Base-by-base conservation (phyloP, 305 asterid genomes). In the Petunia hybrid region DNA sequence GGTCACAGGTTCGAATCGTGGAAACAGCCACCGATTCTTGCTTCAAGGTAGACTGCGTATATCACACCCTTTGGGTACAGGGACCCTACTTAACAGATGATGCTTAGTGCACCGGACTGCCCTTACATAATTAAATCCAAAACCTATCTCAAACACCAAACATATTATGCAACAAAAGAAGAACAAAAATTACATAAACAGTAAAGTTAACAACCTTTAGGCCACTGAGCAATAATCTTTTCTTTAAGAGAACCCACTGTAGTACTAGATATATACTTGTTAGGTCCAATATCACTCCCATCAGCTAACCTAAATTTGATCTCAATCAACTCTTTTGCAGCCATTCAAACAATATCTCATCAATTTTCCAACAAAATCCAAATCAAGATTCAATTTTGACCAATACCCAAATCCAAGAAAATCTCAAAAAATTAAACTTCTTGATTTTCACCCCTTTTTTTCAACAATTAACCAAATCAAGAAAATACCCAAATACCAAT, bases 251-350 rank as follows among this genome's bases (percentile, higher is more conserved):
- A 89, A 78, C 87, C 87, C 68, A 95, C 99, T 81, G 95, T 88
- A 67, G 93, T 89, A 85, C 83, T 86, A 80, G 90, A 90, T 81
- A 85, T 86, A 87, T 89, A 93, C 91, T 92, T 91, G 93, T 83
- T 91, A 22, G 99, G 99, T 77, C 99, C 99, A 85, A 95, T 93
- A 67, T 95, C 99, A 90, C 92, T 91, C 74, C 97, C 98, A 89
- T 95, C 99, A 83, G 97, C 95, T 81, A 95, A 97, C 91, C 99
- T 92, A 87, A 93, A 95, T 89, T 92, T 95, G 85, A 95, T 86
- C 43, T 93, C 97, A 79, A 95, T 90, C 92, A 93, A 88, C 83
- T 95, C 99, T 86, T 91, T 94, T 84, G 80, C 93, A 89, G 94
- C 97, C 99, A 95, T 95, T 60, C 6, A 78, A 85, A 76, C 76